Evolutionary conservation across 208 protist species (phyloP).

Genomic region (Trypanosoma theileri): DNA sequence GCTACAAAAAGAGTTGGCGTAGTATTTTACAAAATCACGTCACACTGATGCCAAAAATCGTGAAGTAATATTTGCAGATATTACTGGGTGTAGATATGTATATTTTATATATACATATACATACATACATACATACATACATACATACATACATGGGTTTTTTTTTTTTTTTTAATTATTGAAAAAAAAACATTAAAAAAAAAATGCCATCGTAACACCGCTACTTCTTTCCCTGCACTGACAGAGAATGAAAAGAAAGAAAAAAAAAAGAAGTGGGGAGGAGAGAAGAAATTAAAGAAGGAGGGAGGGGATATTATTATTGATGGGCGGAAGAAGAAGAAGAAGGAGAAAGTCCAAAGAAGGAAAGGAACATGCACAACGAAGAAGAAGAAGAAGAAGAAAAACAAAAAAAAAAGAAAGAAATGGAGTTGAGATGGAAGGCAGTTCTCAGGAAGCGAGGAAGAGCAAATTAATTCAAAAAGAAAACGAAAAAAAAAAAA

Average conservation of each 20-base stretch:
- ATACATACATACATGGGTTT: not conserved
- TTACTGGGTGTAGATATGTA: too few species aligned
- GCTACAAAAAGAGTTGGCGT: conserved; percentile 88
- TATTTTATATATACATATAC: not conserved
- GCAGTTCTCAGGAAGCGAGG: too few species aligned
- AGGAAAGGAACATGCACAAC: too few species aligned
- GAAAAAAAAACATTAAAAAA: not conserved
- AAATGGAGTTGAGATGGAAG: too few species aligned
- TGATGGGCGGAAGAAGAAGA: too few species aligned
- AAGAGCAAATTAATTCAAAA: too few species aligned
- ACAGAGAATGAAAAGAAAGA: not conserved
- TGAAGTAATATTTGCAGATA: conserved; percentile 10
- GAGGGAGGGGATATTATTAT: too few species aligned
- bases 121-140: not conserved
- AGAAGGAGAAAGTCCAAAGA: too few species aligned
- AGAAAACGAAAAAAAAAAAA: too few species aligned
- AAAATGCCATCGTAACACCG: not conserved
- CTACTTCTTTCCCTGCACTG: not conserved
- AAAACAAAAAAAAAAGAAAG: too few species aligned
- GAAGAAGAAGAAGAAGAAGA: too few species aligned
- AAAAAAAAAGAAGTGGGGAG: not conserved
- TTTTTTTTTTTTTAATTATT: not conserved
- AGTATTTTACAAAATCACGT: conserved; percentile 88
- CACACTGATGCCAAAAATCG: conserved; percentile 77
- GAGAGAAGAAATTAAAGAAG: not conserved